Evolutionary conservation across 768 basidiomycete genomes (phyloP), one percentile per base, ranked within the genome.

Genomic region (Xerocomus potaroensis): DNA sequence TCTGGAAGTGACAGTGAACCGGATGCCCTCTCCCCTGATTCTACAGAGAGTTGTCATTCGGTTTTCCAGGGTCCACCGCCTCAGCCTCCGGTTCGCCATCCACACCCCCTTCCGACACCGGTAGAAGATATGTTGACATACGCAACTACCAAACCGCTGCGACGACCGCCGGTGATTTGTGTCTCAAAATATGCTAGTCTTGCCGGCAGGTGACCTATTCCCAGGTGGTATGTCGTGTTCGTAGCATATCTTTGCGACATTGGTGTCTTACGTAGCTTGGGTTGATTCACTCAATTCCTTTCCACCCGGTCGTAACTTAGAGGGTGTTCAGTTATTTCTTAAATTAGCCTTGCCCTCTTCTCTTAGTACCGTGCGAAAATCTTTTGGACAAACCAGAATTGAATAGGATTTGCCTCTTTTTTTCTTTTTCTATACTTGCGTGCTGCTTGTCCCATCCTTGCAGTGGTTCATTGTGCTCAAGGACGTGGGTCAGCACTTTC

Each of bases 61-160:
- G 48, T 43, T 24, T 34, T 54, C 37, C 54, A 46, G 22, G 47
- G 47, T 9, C 43, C 51, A 1, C 56, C 55, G 16, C 50, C 62
- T 4, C 43, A 41, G 9, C 27, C 53, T 5, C 32, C 52, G 8
- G 27, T 49, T n/a, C 43, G 39, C 12, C 31, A 14, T 44, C 63
- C 74, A 21, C 68, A 77, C 53, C 80, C 80, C 9, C 69, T 83
- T 14, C 81, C 81, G 10, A 78, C 76, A 56, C 77, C 80, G 9
- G 64, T 76, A n/a, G 68, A 71, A 33, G 66, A 75, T 36, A 83
- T 82, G 80, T 51, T 73, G 36, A 53, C 59, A 48, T 53, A 53
- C 55, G 54, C 55, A 10, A 32, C 48, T 8, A 15, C 35, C 5
- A 61, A 53, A 41, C 11, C 35, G 7, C 40, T 29, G 8, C 57